Percentiles rank a stretch among this genome's conserved stretches.
Conservation (phyloP, 257 asterid genomes). For the Plantago major region DNA sequence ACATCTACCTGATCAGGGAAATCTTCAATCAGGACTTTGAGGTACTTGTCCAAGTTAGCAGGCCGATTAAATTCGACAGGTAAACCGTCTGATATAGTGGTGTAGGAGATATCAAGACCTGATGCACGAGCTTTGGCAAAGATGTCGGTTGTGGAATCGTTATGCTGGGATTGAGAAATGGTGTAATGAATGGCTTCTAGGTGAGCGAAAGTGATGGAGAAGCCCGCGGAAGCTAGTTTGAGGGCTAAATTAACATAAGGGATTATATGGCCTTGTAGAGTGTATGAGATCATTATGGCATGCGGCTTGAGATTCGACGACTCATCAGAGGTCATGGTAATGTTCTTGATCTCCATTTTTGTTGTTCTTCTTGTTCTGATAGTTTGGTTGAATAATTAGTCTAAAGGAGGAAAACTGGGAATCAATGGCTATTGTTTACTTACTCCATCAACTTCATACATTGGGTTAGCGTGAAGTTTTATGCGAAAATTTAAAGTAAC, state of each 20-base stretch:
- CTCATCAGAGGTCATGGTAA: no score
- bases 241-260: constrained; percentile 63
- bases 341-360: no score
- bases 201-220: constrained; percentile 57
- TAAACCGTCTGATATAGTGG: constrained; percentile 48
- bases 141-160: constrained; percentile 23
- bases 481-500: no score
- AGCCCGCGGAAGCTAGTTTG: constrained; percentile 68
- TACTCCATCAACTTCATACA: no score
- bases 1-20: constrained; percentile 42
- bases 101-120: constrained; percentile 60
- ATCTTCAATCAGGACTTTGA: constrained; percentile 17
- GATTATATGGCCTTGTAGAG: constrained; percentile 65
- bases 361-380: no score
- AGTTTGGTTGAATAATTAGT: no score
- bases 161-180: constrained; percentile 37
- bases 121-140: constrained; percentile 39
- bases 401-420: no score
- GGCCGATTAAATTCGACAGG: constrained; percentile 37
- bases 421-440: no score
- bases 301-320: constrained; percentile 33
- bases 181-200: constrained; percentile 44
- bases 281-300: constrained; percentile 59
- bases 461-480: no score
- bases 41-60: constrained; percentile 16